Conservation (phyloP, 345 rosid species). For the Citrus cavaleriei region DNA sequence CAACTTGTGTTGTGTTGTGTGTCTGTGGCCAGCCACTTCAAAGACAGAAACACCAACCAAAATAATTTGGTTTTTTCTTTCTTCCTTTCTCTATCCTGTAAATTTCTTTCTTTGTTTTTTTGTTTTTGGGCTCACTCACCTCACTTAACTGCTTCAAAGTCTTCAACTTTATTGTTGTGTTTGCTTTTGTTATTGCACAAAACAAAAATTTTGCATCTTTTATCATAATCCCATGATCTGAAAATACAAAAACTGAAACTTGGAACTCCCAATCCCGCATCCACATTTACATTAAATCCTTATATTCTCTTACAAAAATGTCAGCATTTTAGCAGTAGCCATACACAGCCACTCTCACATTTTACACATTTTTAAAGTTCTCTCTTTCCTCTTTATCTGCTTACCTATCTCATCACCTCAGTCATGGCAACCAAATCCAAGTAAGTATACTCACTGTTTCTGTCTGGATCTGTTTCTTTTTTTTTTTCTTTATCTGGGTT, state of each 20-base stretch:
- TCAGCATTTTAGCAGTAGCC: slow-evolving; percentile 26
- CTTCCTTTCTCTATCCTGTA: neutral
- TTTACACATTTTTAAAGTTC: neutral
- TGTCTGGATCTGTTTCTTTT: slow-evolving; percentile 32
- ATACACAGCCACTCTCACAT: neutral
- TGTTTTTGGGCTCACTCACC: neutral
- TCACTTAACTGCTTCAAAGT: neutral
- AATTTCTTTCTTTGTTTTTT: neutral
- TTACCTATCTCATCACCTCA: slow-evolving; percentile 3
- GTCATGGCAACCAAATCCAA: slow-evolving; percentile 63
- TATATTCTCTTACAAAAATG: slow-evolving; percentile 25
- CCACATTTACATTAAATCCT: neutral
- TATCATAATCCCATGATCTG: neutral
- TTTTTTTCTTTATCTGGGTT: slow-evolving; percentile 1
- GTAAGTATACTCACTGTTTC: slow-evolving; percentile 32
- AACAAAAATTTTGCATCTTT: neutral
- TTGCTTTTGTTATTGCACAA: neutral
- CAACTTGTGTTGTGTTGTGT: neutral
- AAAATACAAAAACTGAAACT: too few relatives aligned
- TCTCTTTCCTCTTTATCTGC: slow-evolving; percentile 17
- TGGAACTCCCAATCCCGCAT: neutral
- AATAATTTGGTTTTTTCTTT: slow-evolving; percentile 17
- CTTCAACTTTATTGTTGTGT: neutral
- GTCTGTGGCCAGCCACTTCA: slow-evolving; percentile 24
- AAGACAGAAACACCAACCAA: slow-evolving; percentile 38